These are phyloP conservation scores for Penicillium roqueforti DNA, from an alignment of 495 filamentous ascomycete species.

Conservation along the genomic window DNA sequence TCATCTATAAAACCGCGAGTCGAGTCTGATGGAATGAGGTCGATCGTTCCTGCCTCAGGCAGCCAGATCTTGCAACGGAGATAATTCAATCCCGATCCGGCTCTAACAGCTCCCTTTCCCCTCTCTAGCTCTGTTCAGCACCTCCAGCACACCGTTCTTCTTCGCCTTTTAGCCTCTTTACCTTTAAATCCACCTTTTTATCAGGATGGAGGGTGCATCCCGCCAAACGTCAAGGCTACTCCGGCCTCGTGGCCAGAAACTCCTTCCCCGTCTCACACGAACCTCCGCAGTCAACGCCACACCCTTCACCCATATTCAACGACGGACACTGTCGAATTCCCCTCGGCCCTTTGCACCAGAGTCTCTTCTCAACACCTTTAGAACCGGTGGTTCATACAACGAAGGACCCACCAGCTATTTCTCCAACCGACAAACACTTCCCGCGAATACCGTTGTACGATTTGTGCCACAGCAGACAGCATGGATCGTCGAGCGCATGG, in stretches of 20 bases:
- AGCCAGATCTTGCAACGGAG: conserved; percentile 5
- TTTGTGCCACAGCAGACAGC: conserved; percentile 99
- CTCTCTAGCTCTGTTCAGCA: conserved; percentile 13
- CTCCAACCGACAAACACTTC: conserved; percentile 60
- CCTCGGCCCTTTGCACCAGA: conserved; percentile 33
- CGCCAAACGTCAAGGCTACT: conserved; percentile 38
- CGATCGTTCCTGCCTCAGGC: conserved; percentile 28
- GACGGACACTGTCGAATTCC: conserved; percentile 34
- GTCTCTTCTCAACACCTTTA: conserved; percentile 25
- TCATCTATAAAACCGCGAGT: too few species aligned
- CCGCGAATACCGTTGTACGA: conserved; percentile 89
- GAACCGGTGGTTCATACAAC: conserved; percentile 19
- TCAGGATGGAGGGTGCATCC: conserved; percentile 41
- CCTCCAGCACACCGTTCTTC: conserved; percentile 1
- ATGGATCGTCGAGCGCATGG: conserved; percentile 99
- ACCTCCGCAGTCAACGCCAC: conserved; percentile 14
- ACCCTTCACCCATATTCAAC: conserved; percentile 26
- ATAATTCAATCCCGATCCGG: conserved; percentile 16
- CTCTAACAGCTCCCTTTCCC: conserved; percentile 15
- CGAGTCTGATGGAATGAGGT: background rate
- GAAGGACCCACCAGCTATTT: conserved; percentile 45
- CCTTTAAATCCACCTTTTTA: background rate
- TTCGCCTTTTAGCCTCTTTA: background rate
- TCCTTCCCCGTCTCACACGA: conserved; percentile 23
- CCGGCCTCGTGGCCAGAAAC: conserved; percentile 24